phyloP scores from a whole-genome alignment of 768 basidiomycete species.

The Trametes cingulata region DNA sequence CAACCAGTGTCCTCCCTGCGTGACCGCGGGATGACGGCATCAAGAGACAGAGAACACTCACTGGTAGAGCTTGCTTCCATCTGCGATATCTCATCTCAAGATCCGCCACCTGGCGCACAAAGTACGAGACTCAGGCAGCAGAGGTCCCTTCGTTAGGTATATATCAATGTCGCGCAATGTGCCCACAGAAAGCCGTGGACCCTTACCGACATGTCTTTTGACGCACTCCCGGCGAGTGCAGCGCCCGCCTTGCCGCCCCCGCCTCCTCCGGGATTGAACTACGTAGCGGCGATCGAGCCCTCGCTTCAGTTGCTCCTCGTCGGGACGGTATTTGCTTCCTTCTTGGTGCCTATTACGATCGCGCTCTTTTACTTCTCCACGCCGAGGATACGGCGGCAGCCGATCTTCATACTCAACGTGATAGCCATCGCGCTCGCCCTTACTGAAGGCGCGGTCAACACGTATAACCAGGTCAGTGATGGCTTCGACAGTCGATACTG shows the following conservation, averaged over 20 bases:
- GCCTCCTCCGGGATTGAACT: not conserved
- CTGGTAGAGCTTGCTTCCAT: no score
- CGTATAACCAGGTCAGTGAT: not conserved
- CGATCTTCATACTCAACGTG: conserved; percentile 29
- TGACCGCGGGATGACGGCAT: no score
- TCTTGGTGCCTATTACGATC: conserved; percentile 4
- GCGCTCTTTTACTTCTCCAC: conserved; percentile 29
- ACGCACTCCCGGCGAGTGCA: no score
- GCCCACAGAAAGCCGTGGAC: no score
- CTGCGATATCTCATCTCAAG: no score
- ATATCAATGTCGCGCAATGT: no score
- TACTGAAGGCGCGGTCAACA: not conserved
- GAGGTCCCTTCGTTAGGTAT: no score
- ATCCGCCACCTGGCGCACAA: no score
- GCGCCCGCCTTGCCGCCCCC: not conserved
- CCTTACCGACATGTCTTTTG: no score
- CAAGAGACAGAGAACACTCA: no score
- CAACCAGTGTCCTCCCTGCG: no score
- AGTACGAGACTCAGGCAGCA: no score
- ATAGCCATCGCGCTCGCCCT: conserved; percentile 14
- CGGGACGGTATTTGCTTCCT: not conserved
- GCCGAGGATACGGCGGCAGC: conserved; percentile 19
- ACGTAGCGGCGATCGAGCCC: not conserved
- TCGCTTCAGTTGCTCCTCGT: conserved; percentile 6
- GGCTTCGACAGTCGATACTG: not conserved